Conservation (phyloP, 192 early-diverging fungal genomes). For the Pilobolus umbonatus region DNA sequence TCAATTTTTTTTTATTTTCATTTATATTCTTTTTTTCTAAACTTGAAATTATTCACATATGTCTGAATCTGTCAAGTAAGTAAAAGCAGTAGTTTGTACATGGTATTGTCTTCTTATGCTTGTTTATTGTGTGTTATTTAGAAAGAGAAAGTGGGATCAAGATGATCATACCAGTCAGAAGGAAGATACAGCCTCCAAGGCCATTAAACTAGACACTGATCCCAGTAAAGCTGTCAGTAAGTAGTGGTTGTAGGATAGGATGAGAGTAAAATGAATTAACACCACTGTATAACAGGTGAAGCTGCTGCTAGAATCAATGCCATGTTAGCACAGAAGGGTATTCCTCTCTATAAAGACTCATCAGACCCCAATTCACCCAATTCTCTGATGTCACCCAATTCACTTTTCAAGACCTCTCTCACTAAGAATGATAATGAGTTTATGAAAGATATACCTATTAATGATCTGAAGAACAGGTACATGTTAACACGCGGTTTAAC, state of each 20-base stretch:
- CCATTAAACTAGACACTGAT: slow-evolving; percentile 16
- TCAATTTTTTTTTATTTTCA: too few relatives aligned
- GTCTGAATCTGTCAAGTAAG: too few relatives aligned
- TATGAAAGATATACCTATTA: slow-evolving; percentile 68
- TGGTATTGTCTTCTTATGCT: too few relatives aligned
- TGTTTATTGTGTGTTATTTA: too few relatives aligned
- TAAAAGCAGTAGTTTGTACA: too few relatives aligned
- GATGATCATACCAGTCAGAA: slow-evolving; percentile 32
- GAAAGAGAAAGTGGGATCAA: slow-evolving; percentile 42
- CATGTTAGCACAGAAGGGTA: slow-evolving; percentile 49
- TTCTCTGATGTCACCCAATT: background rate
- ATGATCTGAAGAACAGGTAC: slow-evolving; percentile 77
- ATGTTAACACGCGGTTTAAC: slow-evolving; percentile 71
- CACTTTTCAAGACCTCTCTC: too few relatives aligned
- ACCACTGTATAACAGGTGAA: slow-evolving; percentile 16
- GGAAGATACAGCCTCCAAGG: slow-evolving; percentile 4
- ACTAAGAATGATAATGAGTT: slow-evolving; percentile 44
- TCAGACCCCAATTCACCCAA: background rate
- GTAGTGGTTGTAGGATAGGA: background rate
- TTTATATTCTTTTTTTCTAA: too few relatives aligned
- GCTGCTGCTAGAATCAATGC: slow-evolving; percentile 53
- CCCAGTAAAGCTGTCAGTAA: slow-evolving; percentile 33
- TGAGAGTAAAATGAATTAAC: background rate
- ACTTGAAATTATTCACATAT: too few relatives aligned
- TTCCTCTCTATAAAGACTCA: slow-evolving; percentile 28